Conservation (phyloP, 352 stramenopile species). For the Phytophthora cactorum region DNA sequence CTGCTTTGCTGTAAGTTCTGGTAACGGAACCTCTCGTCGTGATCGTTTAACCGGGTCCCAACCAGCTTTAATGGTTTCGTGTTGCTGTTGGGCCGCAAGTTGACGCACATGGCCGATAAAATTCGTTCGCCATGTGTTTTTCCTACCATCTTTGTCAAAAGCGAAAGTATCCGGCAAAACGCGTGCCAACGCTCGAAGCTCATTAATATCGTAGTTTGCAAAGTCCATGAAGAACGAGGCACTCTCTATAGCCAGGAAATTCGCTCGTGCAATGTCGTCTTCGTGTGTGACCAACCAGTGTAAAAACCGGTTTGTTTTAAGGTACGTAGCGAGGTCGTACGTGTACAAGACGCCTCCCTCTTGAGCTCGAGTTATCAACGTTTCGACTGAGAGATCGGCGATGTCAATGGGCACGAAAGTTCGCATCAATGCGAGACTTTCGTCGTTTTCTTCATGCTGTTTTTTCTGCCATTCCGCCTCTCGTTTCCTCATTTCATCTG, state of each 20-base stretch:
- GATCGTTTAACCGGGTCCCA: slow-evolving; percentile 58
- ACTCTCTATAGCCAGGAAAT: slow-evolving; percentile 73
- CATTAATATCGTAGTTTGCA: slow-evolving; percentile 63
- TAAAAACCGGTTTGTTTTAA: slow-evolving; percentile 82
- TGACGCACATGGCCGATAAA: slow-evolving; percentile 72
- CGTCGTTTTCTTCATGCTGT: slow-evolving; percentile 47
- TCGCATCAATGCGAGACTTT: slow-evolving; percentile 50
- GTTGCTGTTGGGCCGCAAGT: slow-evolving; percentile 60
- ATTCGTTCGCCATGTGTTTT: slow-evolving; percentile 60
- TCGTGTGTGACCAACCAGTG: slow-evolving; percentile 83
- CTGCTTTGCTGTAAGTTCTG: slow-evolving; percentile 65
- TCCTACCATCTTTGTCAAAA: slow-evolving; percentile 79
- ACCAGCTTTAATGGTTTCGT: slow-evolving; percentile 63
- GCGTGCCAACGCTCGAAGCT: slow-evolving; percentile 58
- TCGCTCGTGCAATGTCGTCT: slow-evolving; percentile 68
- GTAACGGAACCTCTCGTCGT: slow-evolving; percentile 58
- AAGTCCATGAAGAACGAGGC: slow-evolving; percentile 76
- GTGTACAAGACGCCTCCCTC: slow-evolving; percentile 61
- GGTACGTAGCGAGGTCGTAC: slow-evolving; percentile 74
- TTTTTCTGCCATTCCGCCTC: slow-evolving; percentile 54
- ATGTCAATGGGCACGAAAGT: slow-evolving; percentile 63
- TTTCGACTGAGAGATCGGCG: slow-evolving; percentile 60
- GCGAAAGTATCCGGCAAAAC: slow-evolving; percentile 69
- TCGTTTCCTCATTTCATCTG: slow-evolving; percentile 53
- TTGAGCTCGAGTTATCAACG: slow-evolving; percentile 50